Conservation (phyloP, 352 stramenopile species). For the Phytophthora sansomeana region DNA sequence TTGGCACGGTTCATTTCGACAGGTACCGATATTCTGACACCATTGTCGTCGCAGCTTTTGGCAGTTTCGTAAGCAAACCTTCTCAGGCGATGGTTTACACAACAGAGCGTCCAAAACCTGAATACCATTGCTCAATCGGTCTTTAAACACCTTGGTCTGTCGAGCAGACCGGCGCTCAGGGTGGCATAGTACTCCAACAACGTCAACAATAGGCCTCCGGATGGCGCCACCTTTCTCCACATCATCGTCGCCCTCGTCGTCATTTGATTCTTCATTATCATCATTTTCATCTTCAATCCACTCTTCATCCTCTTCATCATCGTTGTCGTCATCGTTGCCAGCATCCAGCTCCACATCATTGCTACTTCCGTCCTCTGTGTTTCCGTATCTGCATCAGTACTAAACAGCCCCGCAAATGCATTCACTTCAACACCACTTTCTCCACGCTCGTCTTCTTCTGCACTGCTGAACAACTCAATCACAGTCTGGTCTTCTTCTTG, state of each 20-base stretch:
- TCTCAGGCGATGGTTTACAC: conserved; percentile 50
- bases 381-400: conserved; percentile 11
- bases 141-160: conserved; percentile 61
- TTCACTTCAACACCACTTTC: conserved; percentile 18
- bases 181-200: conserved; percentile 57
- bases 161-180: conserved; percentile 43
- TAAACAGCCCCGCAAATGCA: not conserved
- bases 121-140: conserved; percentile 53
- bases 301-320: conserved; percentile 12
- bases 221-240: not conserved
- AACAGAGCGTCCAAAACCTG: conserved; percentile 61
- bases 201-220: conserved; percentile 24
- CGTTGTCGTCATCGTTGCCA: too few relatives aligned
- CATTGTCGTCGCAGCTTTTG: conserved; percentile 53
- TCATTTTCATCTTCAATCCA: conserved; percentile 14
- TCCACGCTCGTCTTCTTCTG: conserved; percentile 16
- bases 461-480: conserved; percentile 20
- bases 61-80: conserved; percentile 48
- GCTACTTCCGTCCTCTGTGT: conserved; percentile 9
- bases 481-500: not conserved
- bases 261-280: not conserved
- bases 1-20: conserved; percentile 55
- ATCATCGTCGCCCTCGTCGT: too few relatives aligned
- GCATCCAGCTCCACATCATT: not conserved
- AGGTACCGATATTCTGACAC: conserved; percentile 50